Percentiles rank a stretch among this genome's conserved stretches.
phyloP scores from a whole-genome alignment of 2,329 filamentous ascomycete genomes.

The Thielaviopsis ethacetica region DNA sequence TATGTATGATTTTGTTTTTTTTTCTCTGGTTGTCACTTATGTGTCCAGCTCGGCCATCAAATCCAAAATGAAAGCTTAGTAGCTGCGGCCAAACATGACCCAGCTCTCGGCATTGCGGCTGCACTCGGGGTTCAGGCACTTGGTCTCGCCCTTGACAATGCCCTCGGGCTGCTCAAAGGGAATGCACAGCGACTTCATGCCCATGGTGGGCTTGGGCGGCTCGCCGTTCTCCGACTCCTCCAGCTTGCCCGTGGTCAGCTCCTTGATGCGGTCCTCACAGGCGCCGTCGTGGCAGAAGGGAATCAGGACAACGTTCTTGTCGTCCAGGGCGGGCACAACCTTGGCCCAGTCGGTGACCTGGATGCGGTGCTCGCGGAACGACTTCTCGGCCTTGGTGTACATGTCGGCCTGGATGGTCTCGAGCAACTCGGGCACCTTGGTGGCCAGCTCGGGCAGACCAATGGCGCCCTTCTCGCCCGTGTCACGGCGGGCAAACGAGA shows the following conservation, averaged over 20 bases:
- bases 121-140: constrained; percentile 86
- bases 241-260: constrained; percentile 64
- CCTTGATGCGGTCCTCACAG: constrained; percentile 93
- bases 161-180: constrained; percentile 72
- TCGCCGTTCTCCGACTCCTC: constrained; percentile 37
- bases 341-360: constrained; percentile 77
- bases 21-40: not conserved
- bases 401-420: constrained; percentile 83
- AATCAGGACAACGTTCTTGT: constrained; percentile 84
- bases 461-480: constrained; percentile 70
- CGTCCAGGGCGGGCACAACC: constrained; percentile 76
- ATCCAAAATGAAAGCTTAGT: constrained; percentile 22
- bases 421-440: constrained; percentile 62
- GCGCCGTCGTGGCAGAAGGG: constrained; percentile 68
- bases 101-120: constrained; percentile 60
- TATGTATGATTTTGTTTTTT: not conserved
- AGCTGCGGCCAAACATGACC: constrained; percentile 80
- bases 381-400: constrained; percentile 55
- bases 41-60: not conserved
- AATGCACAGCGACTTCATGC: constrained; percentile 57
- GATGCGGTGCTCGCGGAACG: constrained; percentile 68
- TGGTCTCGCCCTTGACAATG: constrained; percentile 63
- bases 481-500: constrained; percentile 78
- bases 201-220: constrained; percentile 41
- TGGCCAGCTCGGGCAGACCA: constrained; percentile 54